These are phyloP conservation scores for Fomitopsis palustris DNA, from an alignment of 1,284 basidiomycete species.

Conservation along the genomic window DNA sequence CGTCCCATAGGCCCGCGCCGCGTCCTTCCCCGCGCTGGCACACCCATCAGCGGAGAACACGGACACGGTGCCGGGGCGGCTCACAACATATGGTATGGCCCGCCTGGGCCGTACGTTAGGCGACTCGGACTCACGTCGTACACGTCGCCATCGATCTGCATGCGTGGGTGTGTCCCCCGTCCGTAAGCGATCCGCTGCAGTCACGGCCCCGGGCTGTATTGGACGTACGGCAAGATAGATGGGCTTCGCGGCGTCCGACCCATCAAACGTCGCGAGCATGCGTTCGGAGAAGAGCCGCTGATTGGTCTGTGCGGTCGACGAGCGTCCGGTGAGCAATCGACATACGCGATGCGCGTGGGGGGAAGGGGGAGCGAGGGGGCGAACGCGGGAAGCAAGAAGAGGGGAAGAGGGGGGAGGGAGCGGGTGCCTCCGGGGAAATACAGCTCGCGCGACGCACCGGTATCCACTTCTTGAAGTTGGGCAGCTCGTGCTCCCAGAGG, in stretches of 20 bases:
- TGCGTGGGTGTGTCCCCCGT: no score
- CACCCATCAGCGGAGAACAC: not conserved
- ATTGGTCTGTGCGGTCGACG: slow-evolving; percentile 33
- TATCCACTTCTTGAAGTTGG: slow-evolving; percentile 21
- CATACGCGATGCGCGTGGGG: not conserved
- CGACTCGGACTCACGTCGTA: slow-evolving; percentile 84
- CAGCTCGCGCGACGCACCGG: slow-evolving; percentile 14
- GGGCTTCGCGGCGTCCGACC: slow-evolving; percentile 63
- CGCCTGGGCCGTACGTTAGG: slow-evolving; percentile 87
- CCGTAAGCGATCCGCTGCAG: not conserved
- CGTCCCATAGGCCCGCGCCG: slow-evolving; percentile 86
- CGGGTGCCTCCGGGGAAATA: no score
- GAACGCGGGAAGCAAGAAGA: not conserved
- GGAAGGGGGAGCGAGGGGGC: not conserved
- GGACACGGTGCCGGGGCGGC: slow-evolving; percentile 26
- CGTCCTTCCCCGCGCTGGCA: slow-evolving; percentile 80
- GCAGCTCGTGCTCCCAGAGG: slow-evolving; percentile 66
- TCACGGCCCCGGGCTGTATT: not conserved
- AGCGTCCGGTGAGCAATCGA: not conserved
- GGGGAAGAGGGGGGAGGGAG: not conserved
- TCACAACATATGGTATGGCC: slow-evolving; percentile 81
- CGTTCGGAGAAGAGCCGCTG: slow-evolving; percentile 74
- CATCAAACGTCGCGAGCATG: slow-evolving; percentile 73
- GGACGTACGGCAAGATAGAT: slow-evolving; percentile 79
- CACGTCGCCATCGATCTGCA: slow-evolving; percentile 85